Evolutionary conservation across 1,139 yeast genomes (phyloP).

Genomic region (Suhomyces maxii): DNA sequence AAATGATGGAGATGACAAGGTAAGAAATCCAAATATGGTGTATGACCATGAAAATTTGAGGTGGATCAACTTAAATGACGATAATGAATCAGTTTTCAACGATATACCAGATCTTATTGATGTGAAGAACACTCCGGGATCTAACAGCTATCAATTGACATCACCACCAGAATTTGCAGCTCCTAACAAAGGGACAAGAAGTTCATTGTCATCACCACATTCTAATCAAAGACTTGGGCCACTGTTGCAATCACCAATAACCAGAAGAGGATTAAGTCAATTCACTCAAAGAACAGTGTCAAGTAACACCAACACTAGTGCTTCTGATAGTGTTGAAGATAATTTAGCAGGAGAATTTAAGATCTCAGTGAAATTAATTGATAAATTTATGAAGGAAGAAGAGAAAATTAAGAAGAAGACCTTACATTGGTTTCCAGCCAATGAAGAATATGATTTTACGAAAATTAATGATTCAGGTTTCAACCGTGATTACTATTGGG

Average conservation of each 20-base stretch:
- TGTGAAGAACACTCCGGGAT: constrained; percentile 4
- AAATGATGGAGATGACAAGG: constrained; percentile 12
- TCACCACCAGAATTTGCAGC: constrained; percentile 10
- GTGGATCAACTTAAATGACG: constrained; percentile 44
- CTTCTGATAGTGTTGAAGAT: constrained; percentile 8
- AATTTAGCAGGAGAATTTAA: constrained; percentile 36
- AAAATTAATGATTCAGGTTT: constrained; percentile 7
- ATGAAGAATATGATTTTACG: constrained; percentile 31
- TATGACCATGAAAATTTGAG: constrained; percentile 59
- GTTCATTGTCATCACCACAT: background rate
- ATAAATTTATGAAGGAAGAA: constrained; percentile 52
- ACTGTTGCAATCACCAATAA: constrained; percentile 12
- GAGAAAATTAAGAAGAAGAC: constrained; percentile 48
- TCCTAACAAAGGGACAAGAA: background rate
- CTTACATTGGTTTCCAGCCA: constrained; percentile 52
- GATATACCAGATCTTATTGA: constrained; percentile 46
- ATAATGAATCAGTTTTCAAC: constrained; percentile 51
- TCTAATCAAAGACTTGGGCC: background rate
- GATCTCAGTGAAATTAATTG: constrained; percentile 39
- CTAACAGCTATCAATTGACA: constrained; percentile 7
- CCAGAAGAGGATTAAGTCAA: constrained; percentile 19
- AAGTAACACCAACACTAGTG: constrained; percentile 18
- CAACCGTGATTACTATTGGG: constrained; percentile 49
- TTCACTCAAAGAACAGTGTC: constrained; percentile 42
- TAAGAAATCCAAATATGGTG: constrained; percentile 46